Evolutionary conservation across 2,329 filamentous ascomycete species (phyloP).

Genomic region (Bretziella fagacearum): DNA sequence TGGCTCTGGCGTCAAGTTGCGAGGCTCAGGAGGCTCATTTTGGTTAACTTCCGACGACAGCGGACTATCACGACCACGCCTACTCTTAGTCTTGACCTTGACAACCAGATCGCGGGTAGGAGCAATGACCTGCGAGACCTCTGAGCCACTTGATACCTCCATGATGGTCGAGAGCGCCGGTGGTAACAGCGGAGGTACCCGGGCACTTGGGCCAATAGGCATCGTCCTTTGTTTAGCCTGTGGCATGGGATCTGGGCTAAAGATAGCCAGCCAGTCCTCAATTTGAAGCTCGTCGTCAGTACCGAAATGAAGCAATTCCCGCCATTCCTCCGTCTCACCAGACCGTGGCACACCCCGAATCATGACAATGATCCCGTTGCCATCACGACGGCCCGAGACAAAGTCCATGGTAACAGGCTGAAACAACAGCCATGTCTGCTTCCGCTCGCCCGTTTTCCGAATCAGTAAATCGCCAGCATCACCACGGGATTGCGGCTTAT

Average conservation of each 20-base stretch:
- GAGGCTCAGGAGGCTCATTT: neutral
- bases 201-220: slow-evolving; percentile 18
- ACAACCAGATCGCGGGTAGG: neutral
- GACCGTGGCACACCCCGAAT: slow-evolving; percentile 43
- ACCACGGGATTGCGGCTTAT: slow-evolving; percentile 50
- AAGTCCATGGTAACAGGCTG: slow-evolving; percentile 60
- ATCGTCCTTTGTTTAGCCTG: slow-evolving; percentile 23
- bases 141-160: slow-evolving; percentile 11
- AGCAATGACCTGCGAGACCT: neutral
- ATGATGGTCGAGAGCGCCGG: slow-evolving; percentile 12
- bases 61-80: slow-evolving; percentile 9
- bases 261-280: slow-evolving; percentile 72
- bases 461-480: slow-evolving; percentile 75
- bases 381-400: slow-evolving; percentile 64
- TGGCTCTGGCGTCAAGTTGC: neutral
- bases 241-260: slow-evolving; percentile 38
- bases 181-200: slow-evolving; percentile 2
- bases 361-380: slow-evolving; percentile 69
- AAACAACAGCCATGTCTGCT: slow-evolving; percentile 68
- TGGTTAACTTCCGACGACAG: neutral
- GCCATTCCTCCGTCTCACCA: slow-evolving; percentile 53
- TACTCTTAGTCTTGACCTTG: slow-evolving; percentile 14
- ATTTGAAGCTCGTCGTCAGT: slow-evolving; percentile 62
- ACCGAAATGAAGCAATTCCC: slow-evolving; percentile 62
- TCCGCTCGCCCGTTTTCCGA: slow-evolving; percentile 65